Evolutionary conservation across 2,329 filamentous ascomycete species (phyloP), one percentile per base, ranked within the genome.

Genomic region (Cytospora paraplurivora): DNA sequence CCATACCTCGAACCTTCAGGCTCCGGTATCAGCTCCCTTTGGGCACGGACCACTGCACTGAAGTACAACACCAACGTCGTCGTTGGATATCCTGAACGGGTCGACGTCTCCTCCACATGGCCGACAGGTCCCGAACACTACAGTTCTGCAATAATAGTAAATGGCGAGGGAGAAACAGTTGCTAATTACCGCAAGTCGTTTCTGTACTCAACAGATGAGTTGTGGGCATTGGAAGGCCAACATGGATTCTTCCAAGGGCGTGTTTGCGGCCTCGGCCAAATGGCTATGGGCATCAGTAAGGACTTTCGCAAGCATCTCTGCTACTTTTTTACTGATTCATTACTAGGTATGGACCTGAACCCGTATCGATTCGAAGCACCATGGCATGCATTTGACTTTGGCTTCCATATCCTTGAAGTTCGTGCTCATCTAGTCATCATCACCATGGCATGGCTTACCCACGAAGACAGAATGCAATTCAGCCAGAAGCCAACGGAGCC

Each of bases 71-170:
- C 90, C 69, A 77, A 81, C 54, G 89, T 94, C 0, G 83, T 85
- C 0, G 85, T 87, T 0, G 91, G 91, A 0, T 95, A 94, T 62
- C 91, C 91, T 0, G 91, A 95, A 62, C 85, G 83, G 69, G 83
- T 83, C 0, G 85, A 88, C 54, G 70, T 82, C 0, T 71, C 76
- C 0, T 56, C 71, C 0, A 76, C 77, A 32, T 85, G 83, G 80
- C 84, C 85, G 0, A 74, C 81, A 0, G 72, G 71, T 0, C 80
- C 82, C 0, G 81, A 85, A 63, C 85, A 83, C 27, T 86, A 85
- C 70, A 86, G 85, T 58, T 79, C 81, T 0, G 70, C 73, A 0
- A 79, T 89, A 1, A 75, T 86, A 0, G 79, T 89, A 4, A 84
- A 82, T 56, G 71, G 68, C 0, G 83, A 88, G 0, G 87, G 87